Percentiles rank a stretch among this genome's conserved stretches.
Conservation (phyloP, 2,329 filamentous ascomycete genomes). For the Curvularia hawaiiensis region DNA sequence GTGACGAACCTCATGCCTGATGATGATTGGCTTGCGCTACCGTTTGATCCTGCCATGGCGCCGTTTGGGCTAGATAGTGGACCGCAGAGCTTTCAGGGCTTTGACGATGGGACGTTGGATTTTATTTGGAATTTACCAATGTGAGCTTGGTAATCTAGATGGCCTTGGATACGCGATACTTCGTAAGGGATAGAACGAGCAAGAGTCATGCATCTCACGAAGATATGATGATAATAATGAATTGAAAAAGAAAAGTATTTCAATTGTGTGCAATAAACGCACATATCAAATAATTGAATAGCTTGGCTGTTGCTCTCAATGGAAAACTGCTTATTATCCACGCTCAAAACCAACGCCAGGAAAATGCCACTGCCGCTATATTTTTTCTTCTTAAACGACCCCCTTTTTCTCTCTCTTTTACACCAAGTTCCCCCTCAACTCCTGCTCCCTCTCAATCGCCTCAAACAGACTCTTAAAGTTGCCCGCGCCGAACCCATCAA, state of each 20-base stretch:
- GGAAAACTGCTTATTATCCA: not conserved
- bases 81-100: slow-evolving; percentile 44
- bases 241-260: too few species aligned
- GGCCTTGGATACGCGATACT: not conserved
- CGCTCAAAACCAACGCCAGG: not conserved
- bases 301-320: too few species aligned
- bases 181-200: not conserved
- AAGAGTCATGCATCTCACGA: not conserved
- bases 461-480: slow-evolving; percentile 97
- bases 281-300: not conserved
- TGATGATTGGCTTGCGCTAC: slow-evolving; percentile 47
- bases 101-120: slow-evolving; percentile 47
- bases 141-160: slow-evolving; percentile 13
- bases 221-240: slow-evolving; percentile 3
- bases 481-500: slow-evolving; percentile 89
- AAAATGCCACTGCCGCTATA: slow-evolving; percentile 1
- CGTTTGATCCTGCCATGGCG: slow-evolving; percentile 48
- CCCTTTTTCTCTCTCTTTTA: slow-evolving; percentile 11
- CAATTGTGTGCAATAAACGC: not conserved
- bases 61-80: slow-evolving; percentile 44
- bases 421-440: slow-evolving; percentile 76
- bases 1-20: slow-evolving; percentile 44
- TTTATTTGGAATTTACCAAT: slow-evolving; percentile 49
- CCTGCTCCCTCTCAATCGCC: slow-evolving; percentile 93
- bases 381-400: too few species aligned